Evolutionary conservation across 2,329 filamentous ascomycete genomes (phyloP).

Genomic region (Trichophyton benhamiae): DNA sequence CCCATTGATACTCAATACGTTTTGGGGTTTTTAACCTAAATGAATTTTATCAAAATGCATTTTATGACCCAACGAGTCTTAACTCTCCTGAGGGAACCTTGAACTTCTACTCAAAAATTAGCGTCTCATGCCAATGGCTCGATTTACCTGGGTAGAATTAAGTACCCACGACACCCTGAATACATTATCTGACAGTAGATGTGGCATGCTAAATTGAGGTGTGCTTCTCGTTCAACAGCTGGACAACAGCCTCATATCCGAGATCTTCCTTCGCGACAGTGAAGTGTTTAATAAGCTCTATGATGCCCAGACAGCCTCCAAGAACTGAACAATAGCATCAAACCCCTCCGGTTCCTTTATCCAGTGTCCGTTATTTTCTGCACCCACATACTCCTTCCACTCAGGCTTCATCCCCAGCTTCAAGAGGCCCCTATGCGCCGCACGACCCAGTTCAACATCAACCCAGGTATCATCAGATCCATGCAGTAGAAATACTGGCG

Average conservation of each 20-base stretch:
- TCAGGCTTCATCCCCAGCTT: constrained; percentile 22
- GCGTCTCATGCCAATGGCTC: no score
- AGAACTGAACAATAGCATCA: constrained; percentile 31
- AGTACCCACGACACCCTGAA: no score
- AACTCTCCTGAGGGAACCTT: no score
- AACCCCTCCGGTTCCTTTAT: constrained; percentile 37
- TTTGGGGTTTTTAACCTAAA: no score
- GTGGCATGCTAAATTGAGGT: background rate
- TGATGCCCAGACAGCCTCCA: constrained; percentile 10
- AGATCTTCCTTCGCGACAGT: background rate
- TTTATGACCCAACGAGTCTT: no score
- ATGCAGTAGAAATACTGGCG: constrained; percentile 35
- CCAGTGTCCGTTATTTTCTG: constrained; percentile 38
- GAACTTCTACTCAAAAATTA: no score
- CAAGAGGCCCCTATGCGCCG: constrained; percentile 22
- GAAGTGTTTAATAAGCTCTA: background rate
- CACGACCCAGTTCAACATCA: constrained; percentile 32
- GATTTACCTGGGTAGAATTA: no score
- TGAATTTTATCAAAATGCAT: no score
- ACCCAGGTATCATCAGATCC: constrained; percentile 39
- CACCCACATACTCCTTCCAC: constrained; percentile 32
- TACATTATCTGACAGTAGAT: background rate
- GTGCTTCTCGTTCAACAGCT: background rate
- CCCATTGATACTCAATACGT: no score
- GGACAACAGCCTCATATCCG: background rate